Base-by-base conservation (phyloP, 225 moss, liverwort and hornwort species). In the Sphagnum contortum region DNA sequence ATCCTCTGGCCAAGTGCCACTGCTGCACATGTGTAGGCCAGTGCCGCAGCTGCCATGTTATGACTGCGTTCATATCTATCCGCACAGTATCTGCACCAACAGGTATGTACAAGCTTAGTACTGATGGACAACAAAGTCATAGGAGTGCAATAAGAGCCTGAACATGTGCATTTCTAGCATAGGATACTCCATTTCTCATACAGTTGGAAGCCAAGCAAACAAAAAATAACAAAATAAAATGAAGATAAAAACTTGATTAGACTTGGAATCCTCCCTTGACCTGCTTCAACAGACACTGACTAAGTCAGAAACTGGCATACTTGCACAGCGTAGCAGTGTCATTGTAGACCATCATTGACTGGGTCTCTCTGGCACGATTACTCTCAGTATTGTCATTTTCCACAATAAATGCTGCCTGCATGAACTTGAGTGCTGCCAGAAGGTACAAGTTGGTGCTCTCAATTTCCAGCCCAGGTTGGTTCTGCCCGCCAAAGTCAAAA, bases 271-370 rank as follows among this genome's bases (percentile, higher is more conserved):
- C 29, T 29, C 0, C 29, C 29, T 29, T 29, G 29, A 29, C 29
- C 29, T 29, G 29, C 29, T 45, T 29, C 8, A 64, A 3, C 12
- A 46, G 3, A 9, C 5, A 10, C 12, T 48, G 4, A 29, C 58
- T 44, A 58, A 29, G 29, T 29, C 5, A 64, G 14, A 11, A 47
- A 60, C 56, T 44, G 50, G 46, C 85, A 64, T 87, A 98, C 96
- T 91, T 90, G 87, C 90, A 98, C 63, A 98, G 87, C 11, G 6
- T 74, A 64, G 96, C 96, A 61, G 93, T 98, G 57, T 98, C 90
- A 69, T 85, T 83, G 75, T 98, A 98, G 60, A 98, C 70, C 14
- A 67, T 72, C 68, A 85, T 87, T 3, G 77, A 75, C 63, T 74
- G 80, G 53, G 74, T 65, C 62, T 80, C 75, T 51, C 75, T 77